These are phyloP conservation scores for Xylaria sp. DNA, from an alignment of 495 filamentous ascomycete genomes.

Conservation along the genomic window DNA sequence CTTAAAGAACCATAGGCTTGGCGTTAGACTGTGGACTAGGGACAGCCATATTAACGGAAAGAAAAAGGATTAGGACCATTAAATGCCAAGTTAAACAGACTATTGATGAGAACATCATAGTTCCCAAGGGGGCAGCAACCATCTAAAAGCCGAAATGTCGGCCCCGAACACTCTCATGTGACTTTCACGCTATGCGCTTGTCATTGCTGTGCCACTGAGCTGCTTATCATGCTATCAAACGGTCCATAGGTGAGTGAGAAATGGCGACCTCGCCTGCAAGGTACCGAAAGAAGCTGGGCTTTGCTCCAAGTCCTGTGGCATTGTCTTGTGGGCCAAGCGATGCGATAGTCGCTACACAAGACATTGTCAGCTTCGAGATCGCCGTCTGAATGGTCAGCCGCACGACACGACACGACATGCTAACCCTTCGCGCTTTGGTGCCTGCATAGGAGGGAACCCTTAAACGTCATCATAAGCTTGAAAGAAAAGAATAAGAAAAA, in stretches of 20 bases:
- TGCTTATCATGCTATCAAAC: constrained; percentile 5
- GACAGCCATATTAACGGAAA: not conserved
- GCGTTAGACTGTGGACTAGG: not conserved
- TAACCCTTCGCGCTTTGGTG: constrained; percentile 7
- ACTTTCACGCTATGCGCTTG: constrained; percentile 16
- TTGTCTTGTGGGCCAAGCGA: constrained; percentile 4
- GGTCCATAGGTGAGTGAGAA: constrained; percentile 13
- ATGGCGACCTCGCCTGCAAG: constrained; percentile 21
- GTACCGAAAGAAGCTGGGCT: constrained; percentile 3
- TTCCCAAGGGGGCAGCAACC: not conserved
- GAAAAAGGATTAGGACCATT: not conserved
- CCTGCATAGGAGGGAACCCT: constrained; percentile 16
- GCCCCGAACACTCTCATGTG: constrained; percentile 6
- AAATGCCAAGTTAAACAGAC: not conserved
- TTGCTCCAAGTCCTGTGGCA: not conserved
- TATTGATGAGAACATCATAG: not conserved
- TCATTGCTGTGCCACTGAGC: constrained; percentile 2
- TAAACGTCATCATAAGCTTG: not conserved
- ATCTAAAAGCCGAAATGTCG: constrained; percentile 5
- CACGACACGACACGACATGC: not conserved
- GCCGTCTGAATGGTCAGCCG: constrained; percentile 10
- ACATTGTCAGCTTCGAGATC: constrained; percentile 20
- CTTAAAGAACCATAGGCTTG: constrained; percentile 6
- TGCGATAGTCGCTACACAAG: constrained; percentile 12
- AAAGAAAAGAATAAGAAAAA: not conserved